These are phyloP conservation scores for Lycium barbarum DNA, from an alignment of 257 asterid species.

Conservation along the genomic window DNA sequence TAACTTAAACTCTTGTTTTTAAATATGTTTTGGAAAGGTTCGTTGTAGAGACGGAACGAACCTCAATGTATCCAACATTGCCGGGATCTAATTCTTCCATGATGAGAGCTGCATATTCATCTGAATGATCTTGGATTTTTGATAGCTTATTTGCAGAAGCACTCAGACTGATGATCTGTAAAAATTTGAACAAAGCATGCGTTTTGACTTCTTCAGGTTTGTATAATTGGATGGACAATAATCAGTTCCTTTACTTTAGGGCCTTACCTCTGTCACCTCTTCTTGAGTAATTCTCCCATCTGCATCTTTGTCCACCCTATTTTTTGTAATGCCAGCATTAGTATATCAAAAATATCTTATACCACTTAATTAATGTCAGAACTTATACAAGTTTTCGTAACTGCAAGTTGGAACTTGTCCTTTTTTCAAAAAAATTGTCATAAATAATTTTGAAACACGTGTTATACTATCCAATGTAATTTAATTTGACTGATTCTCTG, in stretches of 20 bases:
- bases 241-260: not conserved
- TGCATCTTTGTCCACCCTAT: conserved; percentile 41
- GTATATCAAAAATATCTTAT: not conserved
- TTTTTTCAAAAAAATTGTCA: no score
- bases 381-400: not conserved
- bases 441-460: not conserved
- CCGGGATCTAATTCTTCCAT: conserved; percentile 38
- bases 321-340: not conserved
- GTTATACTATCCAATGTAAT: not conserved
- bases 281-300: conserved; percentile 45
- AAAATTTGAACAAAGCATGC: not conserved
- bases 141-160: conserved; percentile 34
- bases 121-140: conserved; percentile 33
- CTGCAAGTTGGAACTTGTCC: no score
- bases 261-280: conserved; percentile 35
- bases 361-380: not conserved
- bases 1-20: not conserved
- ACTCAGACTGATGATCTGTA: conserved; percentile 29
- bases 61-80: conserved; percentile 34
- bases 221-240: not conserved
- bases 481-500: not conserved
- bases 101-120: conserved; percentile 38
- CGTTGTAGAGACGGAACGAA: not conserved
- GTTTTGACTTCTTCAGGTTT: not conserved
- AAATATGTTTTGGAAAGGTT: not conserved